Conservation (phyloP, 1,284 basidiomycete species). For the Moesziomyces sp. region DNA sequence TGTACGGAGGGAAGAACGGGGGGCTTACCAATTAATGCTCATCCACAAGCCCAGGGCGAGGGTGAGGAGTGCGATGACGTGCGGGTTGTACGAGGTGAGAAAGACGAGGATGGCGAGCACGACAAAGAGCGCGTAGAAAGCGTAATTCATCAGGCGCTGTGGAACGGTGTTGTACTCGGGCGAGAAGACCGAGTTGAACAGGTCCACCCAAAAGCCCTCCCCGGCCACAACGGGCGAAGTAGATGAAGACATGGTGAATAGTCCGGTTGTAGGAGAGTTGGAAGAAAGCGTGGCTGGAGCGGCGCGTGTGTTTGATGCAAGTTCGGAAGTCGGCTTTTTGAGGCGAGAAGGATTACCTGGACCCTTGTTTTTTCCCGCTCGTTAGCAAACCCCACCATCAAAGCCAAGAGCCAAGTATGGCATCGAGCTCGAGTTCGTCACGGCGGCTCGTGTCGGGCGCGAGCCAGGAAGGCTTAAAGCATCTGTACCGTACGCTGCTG, state of each 20-base stretch:
- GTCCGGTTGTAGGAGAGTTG: background rate
- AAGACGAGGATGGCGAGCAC: conserved; percentile 62
- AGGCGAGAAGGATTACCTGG: background rate
- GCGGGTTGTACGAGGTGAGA: conserved; percentile 65
- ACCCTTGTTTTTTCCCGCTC: background rate
- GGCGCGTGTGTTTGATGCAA: background rate
- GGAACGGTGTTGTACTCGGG: conserved; percentile 61
- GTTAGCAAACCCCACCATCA: too few relatives aligned
- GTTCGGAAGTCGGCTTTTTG: conserved; percentile 22
- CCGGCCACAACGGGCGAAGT: background rate
- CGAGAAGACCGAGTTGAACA: conserved; percentile 59
- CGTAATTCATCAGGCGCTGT: conserved; percentile 65
- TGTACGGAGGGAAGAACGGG: background rate
- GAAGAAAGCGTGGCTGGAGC: background rate
- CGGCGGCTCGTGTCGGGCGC: conserved; percentile 2
- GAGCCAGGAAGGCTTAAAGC: conserved; percentile 20
- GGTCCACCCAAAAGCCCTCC: conserved; percentile 25
- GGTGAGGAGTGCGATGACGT: conserved; percentile 66
- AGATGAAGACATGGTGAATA: conserved; percentile 11
- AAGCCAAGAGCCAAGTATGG: background rate
- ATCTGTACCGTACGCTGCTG: conserved; percentile 37
- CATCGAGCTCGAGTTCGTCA: conserved; percentile 17
- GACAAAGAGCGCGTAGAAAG: conserved; percentile 68
- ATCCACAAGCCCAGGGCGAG: conserved; percentile 65
- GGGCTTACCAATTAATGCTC: conserved; percentile 68